A percentile compares a stretch with the other conserved stretches of the same genome.
Evolutionary conservation across 1,284 basidiomycete genomes (phyloP).

Genomic region (Rhodotorula sp.): DNA sequence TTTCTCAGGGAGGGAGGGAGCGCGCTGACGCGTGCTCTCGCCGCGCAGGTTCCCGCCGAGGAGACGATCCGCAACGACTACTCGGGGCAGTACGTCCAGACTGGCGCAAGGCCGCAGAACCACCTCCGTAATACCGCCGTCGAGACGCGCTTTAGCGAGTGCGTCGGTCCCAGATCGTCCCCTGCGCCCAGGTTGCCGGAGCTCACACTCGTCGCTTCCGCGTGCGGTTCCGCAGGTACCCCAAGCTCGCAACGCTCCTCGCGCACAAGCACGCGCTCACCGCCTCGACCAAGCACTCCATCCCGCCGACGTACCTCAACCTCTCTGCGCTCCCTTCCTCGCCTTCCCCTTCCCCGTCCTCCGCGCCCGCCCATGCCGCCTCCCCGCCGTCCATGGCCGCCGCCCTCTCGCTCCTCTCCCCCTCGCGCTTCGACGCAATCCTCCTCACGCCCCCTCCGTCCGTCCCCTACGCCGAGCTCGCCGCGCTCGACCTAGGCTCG

Average conservation of each 20-base stretch:
- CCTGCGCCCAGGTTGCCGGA: too few species aligned
- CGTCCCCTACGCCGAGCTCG: constrained; percentile 44
- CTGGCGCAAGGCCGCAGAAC: constrained; percentile 87
- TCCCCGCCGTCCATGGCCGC: constrained; percentile 45
- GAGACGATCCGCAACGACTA: constrained; percentile 96
- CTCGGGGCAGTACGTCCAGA: constrained; percentile 82
- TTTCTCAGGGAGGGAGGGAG: not conserved
- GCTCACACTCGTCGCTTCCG: constrained; percentile 8
- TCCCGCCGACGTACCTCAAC: constrained; percentile 68
- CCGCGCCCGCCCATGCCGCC: not conserved
- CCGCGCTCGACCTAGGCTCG: constrained; percentile 73
- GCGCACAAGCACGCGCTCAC: constrained; percentile 40
- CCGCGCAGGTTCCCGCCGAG: constrained; percentile 60
- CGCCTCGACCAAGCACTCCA: constrained; percentile 48
- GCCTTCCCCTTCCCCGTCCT: constrained; percentile 44
- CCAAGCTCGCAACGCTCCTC: constrained; percentile 69
- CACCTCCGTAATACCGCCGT: constrained; percentile 84
- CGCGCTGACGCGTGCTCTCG: too few species aligned
- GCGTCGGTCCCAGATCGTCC: constrained; percentile 51
- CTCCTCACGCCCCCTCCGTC: constrained; percentile 83
- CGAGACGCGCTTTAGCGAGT: constrained; percentile 89
- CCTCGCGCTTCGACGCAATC: constrained; percentile 86
- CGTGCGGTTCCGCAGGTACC: constrained; percentile 63
- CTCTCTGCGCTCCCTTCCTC: constrained; percentile 18
- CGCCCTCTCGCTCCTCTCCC: constrained; percentile 60